A percentile compares a stretch with the other conserved stretches of the same genome.
phyloP scores from a whole-genome alignment of 208 protist genomes.

The Endotrypanum monterogeii region DNA sequence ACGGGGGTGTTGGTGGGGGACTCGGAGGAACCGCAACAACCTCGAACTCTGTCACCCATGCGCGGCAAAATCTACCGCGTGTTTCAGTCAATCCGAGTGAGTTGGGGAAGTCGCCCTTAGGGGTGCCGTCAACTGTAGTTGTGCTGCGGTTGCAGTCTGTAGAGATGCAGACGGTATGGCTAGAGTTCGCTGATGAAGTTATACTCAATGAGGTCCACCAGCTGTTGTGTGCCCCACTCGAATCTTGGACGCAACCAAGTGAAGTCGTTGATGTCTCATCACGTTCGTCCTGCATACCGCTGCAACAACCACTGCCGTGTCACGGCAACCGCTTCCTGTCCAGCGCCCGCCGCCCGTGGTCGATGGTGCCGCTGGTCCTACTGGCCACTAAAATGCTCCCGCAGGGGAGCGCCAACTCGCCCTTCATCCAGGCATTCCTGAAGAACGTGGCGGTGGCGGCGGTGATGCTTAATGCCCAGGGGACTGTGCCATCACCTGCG shows the following conservation, averaged over 20 bases:
- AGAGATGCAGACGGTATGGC: slow-evolving; percentile 34
- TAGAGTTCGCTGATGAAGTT: slow-evolving; percentile 30
- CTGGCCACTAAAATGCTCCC: slow-evolving; percentile 41
- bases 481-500: background rate
- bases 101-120: background rate
- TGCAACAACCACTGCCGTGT: slow-evolving; percentile 9
- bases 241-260: background rate
- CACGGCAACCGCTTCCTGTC: slow-evolving; percentile 46
- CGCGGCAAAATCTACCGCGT: background rate
- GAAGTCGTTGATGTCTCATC: background rate
- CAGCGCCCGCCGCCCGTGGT: slow-evolving; percentile 44
- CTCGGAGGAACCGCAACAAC: background rate
- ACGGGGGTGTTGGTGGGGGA: background rate
- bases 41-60: background rate
- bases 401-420: slow-evolving; percentile 13
- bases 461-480: slow-evolving; percentile 16
- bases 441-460: slow-evolving; percentile 45
- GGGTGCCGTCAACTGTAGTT: slow-evolving; percentile 1
- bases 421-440: slow-evolving; percentile 44
- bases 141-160: slow-evolving; percentile 28
- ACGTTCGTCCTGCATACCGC: background rate
- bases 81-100: background rate
- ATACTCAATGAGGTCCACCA: slow-evolving; percentile 27
- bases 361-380: slow-evolving; percentile 48
- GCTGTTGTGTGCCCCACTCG: slow-evolving; percentile 22